Evolutionary conservation across 2,329 filamentous ascomycete species (phyloP), one percentile per base, ranked within the genome.

Genomic region (Colletotrichum sidae): DNA sequence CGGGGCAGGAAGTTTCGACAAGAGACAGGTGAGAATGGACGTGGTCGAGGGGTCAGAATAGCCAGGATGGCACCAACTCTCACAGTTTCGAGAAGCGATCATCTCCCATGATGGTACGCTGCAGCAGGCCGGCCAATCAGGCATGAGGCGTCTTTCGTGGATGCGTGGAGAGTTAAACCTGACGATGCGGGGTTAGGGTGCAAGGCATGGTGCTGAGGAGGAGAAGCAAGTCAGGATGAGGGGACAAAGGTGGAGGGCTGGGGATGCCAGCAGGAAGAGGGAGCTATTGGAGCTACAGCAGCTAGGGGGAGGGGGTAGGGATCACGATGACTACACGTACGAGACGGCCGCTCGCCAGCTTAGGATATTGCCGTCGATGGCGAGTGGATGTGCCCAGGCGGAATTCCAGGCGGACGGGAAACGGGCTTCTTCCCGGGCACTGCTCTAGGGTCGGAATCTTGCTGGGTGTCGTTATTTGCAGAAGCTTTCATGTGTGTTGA

Each of bases 91-190:
- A 57, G 25, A 41, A 66, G 53, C 47, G 63, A 63, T 57, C 37
- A 66, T 49, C 52, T 35, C 47, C 59, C 59, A 66, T 45, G 53
- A 63, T 66, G 63, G 63, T 25, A 57, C 63, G 37, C 58, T 41
- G 38, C 53, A 57, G 46, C 39, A 62, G 63, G 47, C 52, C 37
- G 17, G 15, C 58, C 63, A 66, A 66, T 66, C 35, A 37, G 11
- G 47, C 33, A n/a, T 33, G 35, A 13, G 38, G 46, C 37, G 52
- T 34, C 42, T 49, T 39, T 53, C 52, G 60, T 66, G 63, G 58
- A 63, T 66, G 58, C 63, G 63, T 66, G 58, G 63, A 53, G 63
- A 66, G 53, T 17, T 46, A 41, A 51, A 65, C 45, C 15, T 44
- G 57, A 61, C 57, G 57, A 61, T 61, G 62, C 62, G 62, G 62